These are phyloP conservation scores for Penicillium nucicola DNA, from an alignment of 495 filamentous ascomycete genomes.

Conservation along the genomic window DNA sequence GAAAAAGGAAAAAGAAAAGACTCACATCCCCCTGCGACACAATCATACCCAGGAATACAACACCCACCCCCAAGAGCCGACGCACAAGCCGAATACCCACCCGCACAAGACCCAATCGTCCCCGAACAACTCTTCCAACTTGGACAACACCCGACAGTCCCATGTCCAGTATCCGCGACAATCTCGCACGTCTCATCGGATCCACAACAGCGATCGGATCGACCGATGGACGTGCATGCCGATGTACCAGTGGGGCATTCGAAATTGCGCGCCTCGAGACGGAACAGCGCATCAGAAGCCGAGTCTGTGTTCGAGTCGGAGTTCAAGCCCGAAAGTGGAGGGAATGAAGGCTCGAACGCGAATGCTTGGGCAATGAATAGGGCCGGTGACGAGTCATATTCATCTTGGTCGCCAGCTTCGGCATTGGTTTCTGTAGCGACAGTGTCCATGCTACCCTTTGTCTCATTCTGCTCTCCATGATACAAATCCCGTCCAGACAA, in stretches of 20 bases:
- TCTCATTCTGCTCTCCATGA: not conserved
- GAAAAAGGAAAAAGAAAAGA: slow-evolving; percentile 11
- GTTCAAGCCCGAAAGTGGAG: slow-evolving; percentile 16
- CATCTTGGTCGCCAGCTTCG: not conserved
- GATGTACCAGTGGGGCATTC: slow-evolving; percentile 69
- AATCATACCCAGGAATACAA: slow-evolving; percentile 78
- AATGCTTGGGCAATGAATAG: slow-evolving; percentile 23
- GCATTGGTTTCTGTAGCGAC: too few relatives aligned
- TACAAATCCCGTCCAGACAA: slow-evolving; percentile 6
- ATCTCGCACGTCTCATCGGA: slow-evolving; percentile 63
- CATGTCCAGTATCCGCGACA: slow-evolving; percentile 69
- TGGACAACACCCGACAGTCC: slow-evolving; percentile 85
- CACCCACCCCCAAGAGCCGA: slow-evolving; percentile 75
- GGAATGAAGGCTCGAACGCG: slow-evolving; percentile 38
- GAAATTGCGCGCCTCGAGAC: slow-evolving; percentile 49
- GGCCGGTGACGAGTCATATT: slow-evolving; percentile 5
- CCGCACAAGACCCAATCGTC: slow-evolving; percentile 58
- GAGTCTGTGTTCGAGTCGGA: slow-evolving; percentile 16
- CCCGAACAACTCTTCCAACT: slow-evolving; percentile 65
- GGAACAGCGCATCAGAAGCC: too few relatives aligned
- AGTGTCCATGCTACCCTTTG: not conserved
- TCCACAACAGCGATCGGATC: slow-evolving; percentile 74
- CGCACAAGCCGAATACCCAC: slow-evolving; percentile 65
- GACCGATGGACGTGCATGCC: slow-evolving; percentile 64
- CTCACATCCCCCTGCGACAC: slow-evolving; percentile 79